Evolutionary conservation across 345 rosid genomes (phyloP), one percentile per base, ranked within the genome.

Genomic region (Hibiscus syriacus): DNA sequence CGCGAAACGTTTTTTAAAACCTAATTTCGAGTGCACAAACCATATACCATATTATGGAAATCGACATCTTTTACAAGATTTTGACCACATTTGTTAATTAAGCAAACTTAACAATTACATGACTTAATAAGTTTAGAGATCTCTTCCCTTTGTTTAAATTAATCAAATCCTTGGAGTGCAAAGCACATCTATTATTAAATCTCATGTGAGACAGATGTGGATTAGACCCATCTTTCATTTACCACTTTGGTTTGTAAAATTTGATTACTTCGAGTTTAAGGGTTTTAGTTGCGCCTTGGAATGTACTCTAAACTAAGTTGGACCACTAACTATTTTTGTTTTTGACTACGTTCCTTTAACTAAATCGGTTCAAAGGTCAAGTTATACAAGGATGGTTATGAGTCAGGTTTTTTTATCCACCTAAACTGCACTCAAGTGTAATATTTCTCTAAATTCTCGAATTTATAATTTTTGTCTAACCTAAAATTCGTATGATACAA

Each of bases 301-400:
- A 29, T 56, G 38, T 56, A 55, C 34, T 55, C 59, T 55, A 25
- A 26, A 52, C 60, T 27, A 55, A 32, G 63, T 58, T 58, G 64
- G 46, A 59, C 64, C 64, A 48, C 22, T 6, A 48, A n/a, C 20
- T 1, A 17, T 14, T 43, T 1, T 14, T 2, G 4, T 2, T 10
- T 38, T 22, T 38, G 12, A 8, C n/a, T 56, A 14, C 1, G 14
- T 6, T 32, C 10, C 10, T 20, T 20, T 13, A 38, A 14, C 17
- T 52, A 52, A 20, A 20, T 22, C 12, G 2, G 9, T 20, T 20
- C 20, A 7, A 6, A 50, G 46, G 46, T 13, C 13, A 10, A 13
- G 12, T 43, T 14, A 43, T 34, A 9, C 5, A 34, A 9, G 5
- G 7, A 34, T 34, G n/a, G n/a, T n/a, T n/a, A n/a, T n/a, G n/a